phyloP scores from a whole-genome alignment of 306 rosid species.

The Cicer bijugum region DNA sequence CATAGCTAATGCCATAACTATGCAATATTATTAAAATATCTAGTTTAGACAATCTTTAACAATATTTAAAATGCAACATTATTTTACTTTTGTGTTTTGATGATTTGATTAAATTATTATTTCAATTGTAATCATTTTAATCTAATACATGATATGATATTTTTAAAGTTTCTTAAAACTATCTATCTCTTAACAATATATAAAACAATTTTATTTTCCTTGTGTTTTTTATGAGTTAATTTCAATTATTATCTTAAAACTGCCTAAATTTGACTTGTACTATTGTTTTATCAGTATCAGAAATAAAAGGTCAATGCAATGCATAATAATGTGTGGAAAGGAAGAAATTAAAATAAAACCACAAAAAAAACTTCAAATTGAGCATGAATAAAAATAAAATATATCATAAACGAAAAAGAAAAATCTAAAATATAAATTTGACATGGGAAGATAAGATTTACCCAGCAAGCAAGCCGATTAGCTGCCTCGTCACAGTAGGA shows the following conservation, averaged over 20 bases:
- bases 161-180: no score
- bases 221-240: no score
- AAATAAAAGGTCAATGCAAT: constrained; percentile 25
- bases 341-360: not conserved
- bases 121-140: no score
- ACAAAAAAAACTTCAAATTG: constrained; percentile 19
- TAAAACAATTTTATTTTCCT: no score
- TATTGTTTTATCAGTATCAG: constrained; percentile 35
- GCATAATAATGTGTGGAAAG: constrained; percentile 1
- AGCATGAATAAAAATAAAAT: not conserved
- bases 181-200: no score
- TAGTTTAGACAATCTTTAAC: no score
- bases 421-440: constrained; percentile 6
- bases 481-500: constrained; percentile 84
- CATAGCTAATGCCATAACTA: not conserved
- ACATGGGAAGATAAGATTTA: constrained; percentile 44
- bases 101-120: no score
- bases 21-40: not conserved
- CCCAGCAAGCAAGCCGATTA: constrained; percentile 93
- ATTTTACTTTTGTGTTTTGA: no score
- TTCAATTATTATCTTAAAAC: constrained; percentile 13
- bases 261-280: not conserved
- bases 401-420: not conserved
- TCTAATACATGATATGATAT: no score
- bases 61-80: no score